Evolutionary conservation across 768 basidiomycete species (phyloP).

Genomic region (Termitomyces eurrhizus): DNA sequence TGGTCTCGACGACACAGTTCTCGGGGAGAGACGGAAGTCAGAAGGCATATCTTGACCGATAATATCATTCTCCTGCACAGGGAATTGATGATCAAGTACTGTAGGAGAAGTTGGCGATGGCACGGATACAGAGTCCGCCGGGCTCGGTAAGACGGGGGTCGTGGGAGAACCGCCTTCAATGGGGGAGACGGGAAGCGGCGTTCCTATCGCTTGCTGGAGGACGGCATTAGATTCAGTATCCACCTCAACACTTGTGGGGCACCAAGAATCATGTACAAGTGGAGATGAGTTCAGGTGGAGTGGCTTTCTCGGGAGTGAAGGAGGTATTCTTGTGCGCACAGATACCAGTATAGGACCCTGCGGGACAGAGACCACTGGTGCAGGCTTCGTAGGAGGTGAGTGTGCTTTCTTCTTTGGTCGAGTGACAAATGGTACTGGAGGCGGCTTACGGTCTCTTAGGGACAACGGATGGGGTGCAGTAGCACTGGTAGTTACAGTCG

Average conservation of each 20-base stretch:
- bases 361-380: slow-evolving; percentile 9
- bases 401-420: slow-evolving; percentile 20
- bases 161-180: slow-evolving; percentile 15
- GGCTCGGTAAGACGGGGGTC: neutral
- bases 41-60: neutral
- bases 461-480: slow-evolving; percentile 17
- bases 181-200: slow-evolving; percentile 36
- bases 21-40: neutral
- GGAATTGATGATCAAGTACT: neutral
- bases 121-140: neutral
- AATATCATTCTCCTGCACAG: neutral
- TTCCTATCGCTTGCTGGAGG: slow-evolving; percentile 31
- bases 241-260: slow-evolving; percentile 4
- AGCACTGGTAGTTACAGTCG: slow-evolving; percentile 9
- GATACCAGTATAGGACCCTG: slow-evolving; percentile 26
- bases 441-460: slow-evolving; percentile 24
- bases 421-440: slow-evolving; percentile 22
- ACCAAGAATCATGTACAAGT: slow-evolving; percentile 23
- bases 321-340: slow-evolving; percentile 26
- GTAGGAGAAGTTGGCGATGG: neutral
- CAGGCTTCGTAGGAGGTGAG: slow-evolving; percentile 17
- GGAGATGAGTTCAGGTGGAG: slow-evolving; percentile 23
- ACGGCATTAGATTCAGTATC: slow-evolving; percentile 18
- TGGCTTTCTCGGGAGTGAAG: slow-evolving; percentile 22
- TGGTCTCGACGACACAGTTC: neutral